Base-by-base conservation (phyloP, 1,284 basidiomycete species). In the Ceratobasidium sp. region DNA sequence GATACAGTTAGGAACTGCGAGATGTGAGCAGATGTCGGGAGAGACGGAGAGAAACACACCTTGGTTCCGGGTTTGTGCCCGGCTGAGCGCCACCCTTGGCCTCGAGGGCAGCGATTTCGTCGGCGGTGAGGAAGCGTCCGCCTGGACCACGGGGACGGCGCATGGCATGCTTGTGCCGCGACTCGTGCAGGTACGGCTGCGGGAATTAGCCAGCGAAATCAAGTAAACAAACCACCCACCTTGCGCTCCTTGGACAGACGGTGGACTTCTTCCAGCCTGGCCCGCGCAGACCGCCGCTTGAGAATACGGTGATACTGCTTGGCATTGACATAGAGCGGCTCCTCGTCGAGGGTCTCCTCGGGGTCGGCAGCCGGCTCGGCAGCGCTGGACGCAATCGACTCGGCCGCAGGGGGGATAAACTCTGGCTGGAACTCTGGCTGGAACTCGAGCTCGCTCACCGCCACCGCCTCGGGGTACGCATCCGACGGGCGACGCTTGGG, bases 281-380 rank as follows among this genome's bases (percentile, higher is more conserved):
- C 92, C 43, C 95, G 82, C 6, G 94, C 94, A 73, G 92, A 86
- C 67, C 95, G 85, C 71, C 95, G 86, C 82, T 97, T 97, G 77
- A 98, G 85, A 77, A 98, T 98, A 75, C 96, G 91, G 76, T 95
- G 93, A 78, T 97, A 98, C 80, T 98, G 95, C 78, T 98, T 98
- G 57, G 95, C 95, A 76, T 98, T 98, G 72, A 98, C 96, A 80
- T 96, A 96, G 73, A 97, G 86, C 31, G 95, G 95, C 77, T 97
- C 94, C 75, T 97, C 94, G 80, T 96, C 94, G 75, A 92, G 77
- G 40, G 73, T 74, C 17, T 71, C 71, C 5, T 32, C 43, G 42
- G 45, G 42, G 27, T 62, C 57, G 52, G 13, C 65, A 10, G 60
- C 47, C 15, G 38, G 53, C 12, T 5, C 32, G 31, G n/a, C 6